Evolutionary conservation across 2,329 filamentous ascomycete species (phyloP).

Genomic region (Fusarium brevicatenulatum): DNA sequence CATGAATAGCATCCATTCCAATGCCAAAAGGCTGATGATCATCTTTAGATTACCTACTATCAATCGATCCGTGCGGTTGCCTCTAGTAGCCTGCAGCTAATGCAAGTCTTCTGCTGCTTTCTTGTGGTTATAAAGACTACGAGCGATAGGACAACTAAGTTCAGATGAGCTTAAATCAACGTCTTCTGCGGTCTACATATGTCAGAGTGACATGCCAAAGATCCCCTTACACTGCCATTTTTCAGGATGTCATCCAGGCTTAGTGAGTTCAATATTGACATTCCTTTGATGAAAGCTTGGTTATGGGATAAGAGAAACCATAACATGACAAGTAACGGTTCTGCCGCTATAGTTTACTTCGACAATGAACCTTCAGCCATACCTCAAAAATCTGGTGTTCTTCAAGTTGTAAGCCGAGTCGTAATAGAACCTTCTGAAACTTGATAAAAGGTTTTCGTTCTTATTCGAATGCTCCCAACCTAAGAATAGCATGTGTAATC

Average conservation of each 20-base stretch:
- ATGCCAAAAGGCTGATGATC: background rate
- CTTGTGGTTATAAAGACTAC: background rate
- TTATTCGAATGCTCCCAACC: background rate
- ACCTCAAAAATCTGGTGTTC: background rate
- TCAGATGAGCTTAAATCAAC: background rate
- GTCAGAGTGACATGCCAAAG: background rate
- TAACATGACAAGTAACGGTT: background rate
- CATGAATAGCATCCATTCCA: background rate
- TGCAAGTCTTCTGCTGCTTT: background rate
- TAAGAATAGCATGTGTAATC: background rate
- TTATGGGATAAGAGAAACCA: background rate
- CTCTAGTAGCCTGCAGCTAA: background rate
- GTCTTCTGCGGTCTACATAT: background rate
- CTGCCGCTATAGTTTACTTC: background rate
- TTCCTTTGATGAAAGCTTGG: background rate
- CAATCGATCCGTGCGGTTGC: background rate
- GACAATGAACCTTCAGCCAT: background rate
- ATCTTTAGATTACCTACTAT: background rate
- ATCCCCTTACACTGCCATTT: background rate
- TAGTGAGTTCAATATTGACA: background rate
- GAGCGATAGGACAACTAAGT: background rate
- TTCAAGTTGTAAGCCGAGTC: background rate
- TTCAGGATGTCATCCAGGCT: background rate
- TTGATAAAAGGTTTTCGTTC: background rate
- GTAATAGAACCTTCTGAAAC: background rate